These are phyloP conservation scores for Nannochloropsis salina DNA, from an alignment of 108 stramenopile genomes.

Conservation along the genomic window DNA sequence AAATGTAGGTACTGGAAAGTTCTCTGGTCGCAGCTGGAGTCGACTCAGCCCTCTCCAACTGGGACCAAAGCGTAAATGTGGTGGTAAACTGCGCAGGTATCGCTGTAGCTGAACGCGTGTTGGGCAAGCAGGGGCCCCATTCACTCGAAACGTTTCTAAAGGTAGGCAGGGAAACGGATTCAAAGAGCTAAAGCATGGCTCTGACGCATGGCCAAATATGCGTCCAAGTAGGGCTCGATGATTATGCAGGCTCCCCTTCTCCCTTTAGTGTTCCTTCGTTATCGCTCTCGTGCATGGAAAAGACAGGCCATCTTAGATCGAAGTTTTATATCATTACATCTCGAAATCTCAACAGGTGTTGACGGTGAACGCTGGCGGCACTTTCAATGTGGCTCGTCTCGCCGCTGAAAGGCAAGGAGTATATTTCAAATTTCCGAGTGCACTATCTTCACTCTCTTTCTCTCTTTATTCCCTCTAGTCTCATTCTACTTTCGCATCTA, in stretches of 20 bases:
- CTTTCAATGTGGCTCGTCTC: slow-evolving; percentile 84
- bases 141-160: background rate
- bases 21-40: background rate
- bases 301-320: too few species aligned
- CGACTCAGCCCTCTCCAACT: background rate
- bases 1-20: background rate
- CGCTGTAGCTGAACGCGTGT: slow-evolving; percentile 55
- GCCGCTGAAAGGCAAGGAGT: slow-evolving; percentile 63
- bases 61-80: slow-evolving; percentile 57
- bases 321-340: too few species aligned
- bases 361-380: slow-evolving; percentile 77
- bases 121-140: background rate
- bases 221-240: too few species aligned
- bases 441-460: background rate
- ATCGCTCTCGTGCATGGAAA: too few species aligned
- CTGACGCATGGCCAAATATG: too few species aligned
- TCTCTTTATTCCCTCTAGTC: background rate
- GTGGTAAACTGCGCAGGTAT: slow-evolving; percentile 91
- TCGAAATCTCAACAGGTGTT: slow-evolving; percentile 47
- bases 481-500: too few species aligned
- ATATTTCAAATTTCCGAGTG: background rate
- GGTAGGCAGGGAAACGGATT: background rate
- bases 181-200: background rate
- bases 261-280: too few species aligned
- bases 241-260: too few species aligned